Base-by-base conservation (phyloP, 805 yeast species). In the Wickerhamomyces alni region DNA sequence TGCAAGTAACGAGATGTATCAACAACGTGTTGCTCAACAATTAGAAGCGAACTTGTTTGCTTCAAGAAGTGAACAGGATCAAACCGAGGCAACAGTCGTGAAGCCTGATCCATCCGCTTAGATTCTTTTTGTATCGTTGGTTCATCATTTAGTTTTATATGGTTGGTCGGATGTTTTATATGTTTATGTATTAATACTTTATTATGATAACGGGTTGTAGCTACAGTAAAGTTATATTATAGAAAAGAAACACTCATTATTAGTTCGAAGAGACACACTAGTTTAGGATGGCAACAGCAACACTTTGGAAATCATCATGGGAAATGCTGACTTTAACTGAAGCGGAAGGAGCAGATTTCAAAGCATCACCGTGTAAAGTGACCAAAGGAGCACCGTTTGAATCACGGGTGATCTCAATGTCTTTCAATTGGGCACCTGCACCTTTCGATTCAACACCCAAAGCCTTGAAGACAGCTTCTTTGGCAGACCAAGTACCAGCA, bases 401-500 rank as follows among this genome's bases (percentile, higher is more conserved):
- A 48, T 75, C 81, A 55, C 91, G 82, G 22, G 69, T 54, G 54
- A 93, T 86, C 69, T 91, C 98, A 65, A 93, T 94, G 44, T 87
- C 96, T 61, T 75, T 77, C 68, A 93, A 74, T 26, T 95, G 72
- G 29, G 99, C 98, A 45, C 98, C 99, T 13, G 91, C 96, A 44
- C 99, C 99, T 59, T 80, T 77, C 35, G 95, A 80, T 57, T 76
- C 75, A 46, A 87, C 95, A 45, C 93, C 89, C 58, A 93, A 72
- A 16, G 96, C 86, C 71, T 93, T 93, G 81, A 93, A 93, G 27
- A 89, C 97, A 32, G 99, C 99, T 70, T 93, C 99, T 69, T 93
- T 93, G 33, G 99, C 99, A 24, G 96, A 87, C 99, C 99, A 93
- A 33, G 95, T 84, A 35, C 99, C 99, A 21, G 99, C 88, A 65